These are phyloP conservation scores for Cladophialophora carrionii DNA, from an alignment of 2,329 filamentous ascomycete genomes.

Conservation along the genomic window DNA sequence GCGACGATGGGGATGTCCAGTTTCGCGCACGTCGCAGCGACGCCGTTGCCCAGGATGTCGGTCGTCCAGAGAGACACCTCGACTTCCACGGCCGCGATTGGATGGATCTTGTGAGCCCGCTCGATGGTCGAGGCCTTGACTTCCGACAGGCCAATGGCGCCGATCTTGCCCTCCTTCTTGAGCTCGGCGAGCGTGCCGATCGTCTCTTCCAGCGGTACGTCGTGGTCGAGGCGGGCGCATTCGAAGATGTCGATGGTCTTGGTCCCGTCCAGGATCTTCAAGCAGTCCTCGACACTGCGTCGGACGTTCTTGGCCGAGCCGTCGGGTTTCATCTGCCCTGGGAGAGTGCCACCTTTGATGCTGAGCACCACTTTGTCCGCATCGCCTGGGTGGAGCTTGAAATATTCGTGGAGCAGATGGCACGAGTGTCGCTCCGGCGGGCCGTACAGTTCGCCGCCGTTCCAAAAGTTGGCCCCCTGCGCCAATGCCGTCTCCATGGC, in stretches of 20 bases:
- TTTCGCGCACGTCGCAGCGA: slow-evolving; percentile 60
- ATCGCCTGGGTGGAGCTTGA: slow-evolving; percentile 66
- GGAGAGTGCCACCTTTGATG: slow-evolving; percentile 62
- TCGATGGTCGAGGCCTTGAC: slow-evolving; percentile 52
- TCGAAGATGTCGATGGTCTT: slow-evolving; percentile 63
- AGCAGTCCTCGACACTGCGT: slow-evolving; percentile 61
- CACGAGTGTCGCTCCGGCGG: slow-evolving; percentile 61
- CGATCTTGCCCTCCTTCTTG: slow-evolving; percentile 51
- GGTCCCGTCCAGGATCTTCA: slow-evolving; percentile 57
- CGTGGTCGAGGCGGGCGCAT: slow-evolving; percentile 60
- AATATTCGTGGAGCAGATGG: slow-evolving; percentile 64
- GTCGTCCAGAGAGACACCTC: slow-evolving; percentile 63
- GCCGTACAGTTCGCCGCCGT: slow-evolving; percentile 69
- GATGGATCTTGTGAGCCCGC: slow-evolving; percentile 55
- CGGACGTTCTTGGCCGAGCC: slow-evolving; percentile 60
- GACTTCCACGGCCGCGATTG: slow-evolving; percentile 63
- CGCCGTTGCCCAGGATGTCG: slow-evolving; percentile 61
- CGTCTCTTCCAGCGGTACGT: slow-evolving; percentile 54
- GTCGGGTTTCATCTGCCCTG: slow-evolving; percentile 49
- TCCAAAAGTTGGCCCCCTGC: slow-evolving; percentile 59
- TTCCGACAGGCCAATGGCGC: slow-evolving; percentile 50
- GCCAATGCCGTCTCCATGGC: slow-evolving; percentile 60
- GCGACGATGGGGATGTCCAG: slow-evolving; percentile 61
- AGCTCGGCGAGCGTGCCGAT: slow-evolving; percentile 46
- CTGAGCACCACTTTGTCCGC: slow-evolving; percentile 64